Evolutionary conservation across 768 basidiomycete species (phyloP), one percentile per base, ranked within the genome.

Genomic region (Leccinellum albellum): DNA sequence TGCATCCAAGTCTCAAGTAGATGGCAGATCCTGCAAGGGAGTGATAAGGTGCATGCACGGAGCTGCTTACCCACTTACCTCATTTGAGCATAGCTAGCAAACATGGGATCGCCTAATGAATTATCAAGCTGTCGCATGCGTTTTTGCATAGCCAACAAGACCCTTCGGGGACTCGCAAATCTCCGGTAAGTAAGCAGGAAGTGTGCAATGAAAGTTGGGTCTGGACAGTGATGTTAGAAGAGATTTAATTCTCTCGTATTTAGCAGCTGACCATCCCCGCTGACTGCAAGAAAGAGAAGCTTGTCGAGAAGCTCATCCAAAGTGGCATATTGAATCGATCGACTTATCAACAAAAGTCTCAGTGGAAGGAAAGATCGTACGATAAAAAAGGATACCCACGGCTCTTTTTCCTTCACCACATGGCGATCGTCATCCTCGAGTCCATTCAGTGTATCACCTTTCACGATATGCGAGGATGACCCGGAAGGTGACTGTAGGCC

Each of bases 61-160:
- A 59, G 63, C 50, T 24, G 28, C 42, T 13, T 9, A 29, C 24
- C 21, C 6, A 4, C 62, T 46, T 63, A 90, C 91, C 87, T 84
- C 89, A 93, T 91, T 69, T 94, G 91, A 7, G 89, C 90, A 71
- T 87, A 93, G 64, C 86, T 88, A 8, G 89, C 89, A 72, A 93
- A 88, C 83, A 92, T 87, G 1, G 88, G 87, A 74, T 94, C 90
- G 7, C 84, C 83, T 13, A 82, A 79, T 17, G 86, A 82, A 53
- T 82, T 81, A 65, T 88, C 87, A 14, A 94, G 75, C 61, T 87
- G 83, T 32, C 88, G 83, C 82, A 93, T 87, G 48, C 89, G 85
- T 66, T 91, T 89, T 71, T 92, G 89, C 87, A 94, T 91, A 6
- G 89, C 87, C 46, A 92, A 76, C n/a, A 94, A 76, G 17, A 94